Evolutionary conservation across 495 filamentous ascomycete genomes (phyloP).

Genomic region (Poronia punctata): DNA sequence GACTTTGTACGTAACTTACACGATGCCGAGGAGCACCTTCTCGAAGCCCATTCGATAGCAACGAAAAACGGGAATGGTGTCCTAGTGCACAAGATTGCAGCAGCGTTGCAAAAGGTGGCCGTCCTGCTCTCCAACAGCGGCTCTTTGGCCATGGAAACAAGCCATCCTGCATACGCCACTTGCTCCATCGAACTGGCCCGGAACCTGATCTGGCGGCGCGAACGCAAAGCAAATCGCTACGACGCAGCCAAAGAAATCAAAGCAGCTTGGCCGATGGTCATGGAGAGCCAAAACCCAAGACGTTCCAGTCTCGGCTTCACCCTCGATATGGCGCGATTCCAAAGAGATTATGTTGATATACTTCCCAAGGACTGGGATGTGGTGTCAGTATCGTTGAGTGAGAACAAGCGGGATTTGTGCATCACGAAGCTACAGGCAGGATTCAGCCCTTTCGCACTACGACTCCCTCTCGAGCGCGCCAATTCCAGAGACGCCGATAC

Average conservation of each 20-base stretch:
- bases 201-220: conserved; percentile 51
- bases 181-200: conserved; percentile 58
- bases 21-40: conserved; percentile 53
- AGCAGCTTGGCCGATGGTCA: conserved; percentile 20
- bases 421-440: conserved; percentile 69
- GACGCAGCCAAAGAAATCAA: conserved; percentile 25
- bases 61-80: conserved; percentile 36
- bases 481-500: conserved; percentile 73
- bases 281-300: conserved; percentile 15
- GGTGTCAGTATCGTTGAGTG: conserved; percentile 75
- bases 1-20: conserved; percentile 52
- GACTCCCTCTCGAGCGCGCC: conserved; percentile 74
- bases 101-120: conserved; percentile 52
- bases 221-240: conserved; percentile 45
- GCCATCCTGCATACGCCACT: conserved; percentile 52
- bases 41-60: conserved; percentile 49
- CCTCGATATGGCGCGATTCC: conserved; percentile 50
- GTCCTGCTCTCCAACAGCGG: conserved; percentile 58
- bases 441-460: conserved; percentile 72
- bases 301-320: conserved; percentile 32
- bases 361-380: conserved; percentile 79
- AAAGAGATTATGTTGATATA: conserved; percentile 68
- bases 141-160: conserved; percentile 19
- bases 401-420: conserved; percentile 71
- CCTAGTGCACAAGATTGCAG: conserved; percentile 51